Base-by-base conservation (phyloP, 345 rosid species). In the Nasturtium officinale region DNA sequence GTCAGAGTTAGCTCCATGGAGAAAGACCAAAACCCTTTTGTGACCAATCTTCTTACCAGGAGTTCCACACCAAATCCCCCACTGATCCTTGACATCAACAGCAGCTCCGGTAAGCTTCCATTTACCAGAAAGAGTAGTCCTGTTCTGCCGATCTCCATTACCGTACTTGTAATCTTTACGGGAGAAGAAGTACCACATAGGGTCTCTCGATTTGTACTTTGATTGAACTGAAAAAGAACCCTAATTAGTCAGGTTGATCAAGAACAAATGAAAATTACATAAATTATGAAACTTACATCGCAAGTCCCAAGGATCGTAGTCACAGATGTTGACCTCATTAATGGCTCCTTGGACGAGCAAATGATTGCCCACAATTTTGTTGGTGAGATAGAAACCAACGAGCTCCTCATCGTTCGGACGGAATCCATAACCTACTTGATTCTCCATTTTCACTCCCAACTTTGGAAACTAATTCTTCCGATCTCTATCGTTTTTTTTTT, bases 341-440 rank as follows among this genome's bases (percentile, higher is more conserved):
- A 89, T 79, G 10, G 18, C 3, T 37, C 0, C 16, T 3, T 77
- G 5, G 0, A 63, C 61, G 26, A 70, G 68, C 10, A 2, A 3
- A 17, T 8, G 6, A 5, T 77, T 54, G 10, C 87, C 81, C 2
- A 7, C 30, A 30, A 83, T 74, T 62, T 83, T 84, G 38, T 32
- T 28, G 68, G n/a, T 67, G 42, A 89, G 77, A 61, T 50, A 82
- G 63, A 21, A 43, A 32, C 65, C 69, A 40, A 86, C 80, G 68
- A 87, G 76, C 43, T 85, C 85, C 20, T 79, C 84, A 8, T 84
- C 88, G 5, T 54, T 29, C 2, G 96, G 89, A 23, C 81, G 81
- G 78, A 89, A 87, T 18, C 82, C 68, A 42, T 35, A 75, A 16
- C 89, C 89, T 0, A 59, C 37, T 15, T 1, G 10, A 9, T 25